These are phyloP conservation scores for Penicillium atrosanguineum DNA, from an alignment of 495 filamentous ascomycete species.

Conservation along the genomic window DNA sequence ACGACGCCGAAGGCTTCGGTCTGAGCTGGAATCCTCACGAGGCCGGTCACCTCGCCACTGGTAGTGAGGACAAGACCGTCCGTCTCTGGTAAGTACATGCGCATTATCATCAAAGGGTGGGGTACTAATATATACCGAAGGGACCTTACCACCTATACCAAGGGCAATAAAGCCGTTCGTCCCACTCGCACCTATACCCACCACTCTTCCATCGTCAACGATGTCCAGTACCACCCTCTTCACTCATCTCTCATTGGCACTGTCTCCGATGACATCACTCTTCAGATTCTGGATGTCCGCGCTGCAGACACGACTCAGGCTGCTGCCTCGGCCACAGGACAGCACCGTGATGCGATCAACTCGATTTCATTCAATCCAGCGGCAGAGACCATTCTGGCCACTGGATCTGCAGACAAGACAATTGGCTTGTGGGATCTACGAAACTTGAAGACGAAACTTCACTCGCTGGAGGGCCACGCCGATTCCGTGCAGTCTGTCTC, in stretches of 20 bases:
- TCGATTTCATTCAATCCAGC: constrained; percentile 89
- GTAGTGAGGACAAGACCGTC: constrained; percentile 87
- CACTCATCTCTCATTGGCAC: constrained; percentile 80
- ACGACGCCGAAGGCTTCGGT: constrained; percentile 90
- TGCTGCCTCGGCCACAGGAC: constrained; percentile 62
- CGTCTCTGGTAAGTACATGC: constrained; percentile 69
- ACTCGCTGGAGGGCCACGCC: constrained; percentile 78
- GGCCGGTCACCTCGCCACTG: constrained; percentile 80
- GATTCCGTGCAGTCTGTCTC: constrained; percentile 86
- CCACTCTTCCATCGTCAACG: constrained; percentile 89
- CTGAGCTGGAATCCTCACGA: constrained; percentile 87
- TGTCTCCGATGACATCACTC: constrained; percentile 91
- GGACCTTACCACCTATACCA: constrained; percentile 72
- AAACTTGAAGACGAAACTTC: constrained; percentile 80
- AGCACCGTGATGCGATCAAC: constrained; percentile 90
- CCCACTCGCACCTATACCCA: constrained; percentile 77
- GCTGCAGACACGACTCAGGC: constrained; percentile 56
- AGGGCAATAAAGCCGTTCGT: constrained; percentile 66
- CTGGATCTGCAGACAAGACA: constrained; percentile 89
- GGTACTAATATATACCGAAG: constrained; percentile 36
- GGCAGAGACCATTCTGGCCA: constrained; percentile 81
- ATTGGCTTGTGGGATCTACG: constrained; percentile 95
- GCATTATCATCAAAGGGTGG: background rate
- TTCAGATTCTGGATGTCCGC: constrained; percentile 87
- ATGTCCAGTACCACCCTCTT: constrained; percentile 89